A percentile compares a stretch with the other conserved stretches of the same genome.
These are phyloP conservation scores for Stereocaulon alpinum DNA, from an alignment of 495 filamentous ascomycete genomes.

Conservation along the genomic window DNA sequence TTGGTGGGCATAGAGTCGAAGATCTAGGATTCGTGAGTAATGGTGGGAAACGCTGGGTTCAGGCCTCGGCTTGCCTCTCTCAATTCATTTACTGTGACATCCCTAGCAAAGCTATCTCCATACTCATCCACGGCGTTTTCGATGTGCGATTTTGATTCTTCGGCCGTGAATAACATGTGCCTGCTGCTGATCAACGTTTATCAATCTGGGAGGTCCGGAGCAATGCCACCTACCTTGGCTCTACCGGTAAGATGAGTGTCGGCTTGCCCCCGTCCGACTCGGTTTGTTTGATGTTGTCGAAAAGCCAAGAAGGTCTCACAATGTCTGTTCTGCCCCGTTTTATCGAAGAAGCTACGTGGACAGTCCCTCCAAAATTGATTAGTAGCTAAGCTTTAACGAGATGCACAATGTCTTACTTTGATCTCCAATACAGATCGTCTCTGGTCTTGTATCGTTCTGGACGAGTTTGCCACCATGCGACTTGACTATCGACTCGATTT, in stretches of 20 bases:
- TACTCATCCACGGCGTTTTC: conserved; percentile 57
- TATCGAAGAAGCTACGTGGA: conserved; percentile 75
- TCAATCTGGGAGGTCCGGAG: conserved; percentile 3
- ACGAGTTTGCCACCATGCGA: conserved; percentile 74
- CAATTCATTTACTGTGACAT: conserved; percentile 58
- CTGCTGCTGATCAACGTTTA: conserved; percentile 19
- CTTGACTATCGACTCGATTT: conserved; percentile 82
- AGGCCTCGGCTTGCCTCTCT: conserved; percentile 29
- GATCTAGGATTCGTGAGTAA: conserved; percentile 21
- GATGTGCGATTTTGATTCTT: conserved; percentile 35
- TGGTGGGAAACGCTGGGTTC: conserved; percentile 10
- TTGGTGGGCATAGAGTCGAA: conserved; percentile 37
- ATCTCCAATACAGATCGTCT: conserved; percentile 68
- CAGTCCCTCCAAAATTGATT: conserved; percentile 41
- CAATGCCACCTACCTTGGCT: conserved; percentile 46
- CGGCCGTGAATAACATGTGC: conserved; percentile 47
- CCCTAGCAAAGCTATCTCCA: conserved; percentile 74
- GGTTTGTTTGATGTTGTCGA: conserved; percentile 64
- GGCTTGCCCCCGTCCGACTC: conserved; percentile 49
- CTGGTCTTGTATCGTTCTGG: conserved; percentile 51
- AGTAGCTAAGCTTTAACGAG: not conserved
- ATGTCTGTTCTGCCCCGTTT: conserved; percentile 60
- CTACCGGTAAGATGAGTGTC: conserved; percentile 55
- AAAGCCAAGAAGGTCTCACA: conserved; percentile 70
- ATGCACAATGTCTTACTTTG: conserved; percentile 38